Percentiles rank a stretch among this genome's conserved stretches.
Conservation (phyloP, 1,284 basidiomycete genomes). For the Ganoderma boninense region DNA sequence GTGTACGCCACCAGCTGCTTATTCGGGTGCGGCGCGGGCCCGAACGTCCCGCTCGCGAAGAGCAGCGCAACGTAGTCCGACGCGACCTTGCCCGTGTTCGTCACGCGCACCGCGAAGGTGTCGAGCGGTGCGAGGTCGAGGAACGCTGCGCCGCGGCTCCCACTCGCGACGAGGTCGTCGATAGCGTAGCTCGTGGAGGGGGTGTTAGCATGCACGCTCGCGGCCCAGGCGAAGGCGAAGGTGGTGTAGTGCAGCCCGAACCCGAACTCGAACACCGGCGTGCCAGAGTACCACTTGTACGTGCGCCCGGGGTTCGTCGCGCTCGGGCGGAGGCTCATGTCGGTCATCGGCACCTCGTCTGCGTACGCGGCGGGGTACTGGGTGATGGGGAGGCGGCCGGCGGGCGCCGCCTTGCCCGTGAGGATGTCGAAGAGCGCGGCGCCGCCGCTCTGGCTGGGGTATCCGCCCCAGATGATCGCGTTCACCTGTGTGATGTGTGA, state of each 20-base stretch:
- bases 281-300: constrained; percentile 60
- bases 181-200: constrained; percentile 2
- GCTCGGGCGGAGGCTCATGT: constrained; percentile 62
- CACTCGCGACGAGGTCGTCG: constrained; percentile 41
- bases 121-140: constrained; percentile 57
- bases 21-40: constrained; percentile 59
- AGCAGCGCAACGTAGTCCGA: constrained; percentile 67
- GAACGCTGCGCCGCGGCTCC: constrained; percentile 35
- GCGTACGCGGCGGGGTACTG: constrained; percentile 62
- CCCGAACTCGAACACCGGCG: constrained; percentile 61
- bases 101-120: constrained; percentile 55
- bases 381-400: constrained; percentile 61
- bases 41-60: constrained; percentile 56
- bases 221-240: constrained; percentile 52
- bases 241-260: constrained; percentile 63
- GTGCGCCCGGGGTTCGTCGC: constrained; percentile 46
- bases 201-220: constrained; percentile 44
- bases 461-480: constrained; percentile 63
- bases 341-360: constrained; percentile 60
- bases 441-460: constrained; percentile 63
- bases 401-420: constrained; percentile 57
- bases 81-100: constrained; percentile 55
- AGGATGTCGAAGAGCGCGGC: constrained; percentile 60
- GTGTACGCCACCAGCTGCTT: constrained; percentile 61
- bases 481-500: constrained; percentile 48